Base-by-base conservation (phyloP, 306 rosid species). In the Inga leiocalycina region DNA sequence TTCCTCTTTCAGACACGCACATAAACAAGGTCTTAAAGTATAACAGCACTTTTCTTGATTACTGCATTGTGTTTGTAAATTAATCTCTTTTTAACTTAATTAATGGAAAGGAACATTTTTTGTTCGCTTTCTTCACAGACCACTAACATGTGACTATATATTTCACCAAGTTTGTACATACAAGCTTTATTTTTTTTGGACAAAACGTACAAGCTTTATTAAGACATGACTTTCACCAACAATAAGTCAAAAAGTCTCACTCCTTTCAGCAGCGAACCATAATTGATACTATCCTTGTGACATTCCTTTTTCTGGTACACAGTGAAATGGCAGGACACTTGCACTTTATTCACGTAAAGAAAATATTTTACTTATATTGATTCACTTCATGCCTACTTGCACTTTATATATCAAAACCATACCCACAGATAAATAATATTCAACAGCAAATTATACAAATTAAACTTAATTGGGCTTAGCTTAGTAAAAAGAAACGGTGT, bases 241-340 rank as follows among this genome's bases (percentile, higher is more conserved):
- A 76, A 78, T 11, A 85, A 90, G 97, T 93, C 95, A 93, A 94
- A 94, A 94, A 88, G 94, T 85, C 78, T 77, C 80, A 68, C 82
- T 86, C 80, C 88, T 86, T 90, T 30, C 44, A 74, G 54, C 8
- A 3, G 64, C 24, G 27, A 74, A 49, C 16, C 57, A 51, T 49
- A 15, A 48, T 46, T 74, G 78, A 49, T 13, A 39, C 87, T 87
- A 84, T 86, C 85, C 72, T 81, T 74, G 66, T 39, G 73, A 68
- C 19, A 32, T 79, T 84, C 79, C 88, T 68, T 75, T 83, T 89
- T 87, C 70, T n/a, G 81, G 52, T 82, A 72, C 81, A 76, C 51
- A 43, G 30, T 27, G 30, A 27, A 27, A 27, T 27, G 30, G 30
- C 30, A 27, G 30, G 30, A 27, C 30, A 1, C 30, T 27, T 27